phyloP scores from a whole-genome alignment of 768 basidiomycete species.

The Lanmaoa rubissima region DNA sequence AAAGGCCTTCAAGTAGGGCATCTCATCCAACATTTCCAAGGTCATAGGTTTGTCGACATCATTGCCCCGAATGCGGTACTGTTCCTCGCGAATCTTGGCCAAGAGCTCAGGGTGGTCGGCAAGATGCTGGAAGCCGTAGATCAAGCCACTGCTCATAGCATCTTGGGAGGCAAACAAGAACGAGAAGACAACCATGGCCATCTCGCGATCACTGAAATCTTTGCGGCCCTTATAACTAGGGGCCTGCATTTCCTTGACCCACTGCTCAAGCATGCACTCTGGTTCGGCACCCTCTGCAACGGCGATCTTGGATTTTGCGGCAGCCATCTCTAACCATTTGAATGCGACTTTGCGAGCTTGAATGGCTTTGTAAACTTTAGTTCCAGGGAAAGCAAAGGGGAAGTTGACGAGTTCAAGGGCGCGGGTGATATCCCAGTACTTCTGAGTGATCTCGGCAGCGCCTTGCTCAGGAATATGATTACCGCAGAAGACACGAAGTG shows the following conservation, averaged over 20 bases:
- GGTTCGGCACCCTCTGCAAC: slow-evolving; percentile 81
- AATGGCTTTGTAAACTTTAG: slow-evolving; percentile 92
- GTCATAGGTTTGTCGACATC: slow-evolving; percentile 76
- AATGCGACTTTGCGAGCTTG: slow-evolving; percentile 86
- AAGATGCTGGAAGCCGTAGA: slow-evolving; percentile 95
- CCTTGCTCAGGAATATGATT: slow-evolving; percentile 81
- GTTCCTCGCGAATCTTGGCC: slow-evolving; percentile 88
- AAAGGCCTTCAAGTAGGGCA: slow-evolving; percentile 89
- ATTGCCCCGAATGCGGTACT: slow-evolving; percentile 76
- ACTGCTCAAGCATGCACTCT: slow-evolving; percentile 89
- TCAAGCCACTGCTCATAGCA: slow-evolving; percentile 96
- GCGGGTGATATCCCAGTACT: slow-evolving; percentile 94
- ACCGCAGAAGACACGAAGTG: slow-evolving; percentile 94
- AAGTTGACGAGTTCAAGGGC: slow-evolving; percentile 99
- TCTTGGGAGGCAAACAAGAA: slow-evolving; percentile 98
- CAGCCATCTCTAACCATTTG: slow-evolving; percentile 76
- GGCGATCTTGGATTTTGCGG: slow-evolving; percentile 71
- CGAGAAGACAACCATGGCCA: slow-evolving; percentile 95
- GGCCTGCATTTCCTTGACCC: slow-evolving; percentile 74
- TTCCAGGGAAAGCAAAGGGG: slow-evolving; percentile 91
- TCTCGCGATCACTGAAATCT: slow-evolving; percentile 91
- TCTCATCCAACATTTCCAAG: slow-evolving; percentile 85
- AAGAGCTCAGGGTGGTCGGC: slow-evolving; percentile 89
- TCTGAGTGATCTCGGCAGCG: slow-evolving; percentile 78
- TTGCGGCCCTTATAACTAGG: slow-evolving; percentile 68